phyloP scores from a whole-genome alignment of 495 filamentous ascomycete genomes.

The Trichoderma gamsii region DNA sequence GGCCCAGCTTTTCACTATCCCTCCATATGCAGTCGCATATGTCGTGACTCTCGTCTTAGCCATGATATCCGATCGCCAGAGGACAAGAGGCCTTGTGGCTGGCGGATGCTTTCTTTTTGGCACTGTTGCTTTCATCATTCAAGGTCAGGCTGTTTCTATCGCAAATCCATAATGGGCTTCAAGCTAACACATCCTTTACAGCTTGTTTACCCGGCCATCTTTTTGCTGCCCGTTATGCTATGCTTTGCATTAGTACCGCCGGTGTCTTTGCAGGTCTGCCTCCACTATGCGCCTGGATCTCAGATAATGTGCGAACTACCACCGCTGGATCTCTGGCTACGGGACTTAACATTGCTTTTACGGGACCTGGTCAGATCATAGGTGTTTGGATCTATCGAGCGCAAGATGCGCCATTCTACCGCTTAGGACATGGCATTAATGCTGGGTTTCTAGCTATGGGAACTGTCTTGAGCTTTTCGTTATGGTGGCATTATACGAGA shows the following conservation, averaged over 20 bases:
- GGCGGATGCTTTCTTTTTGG: conserved; percentile 11
- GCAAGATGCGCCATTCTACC: conserved; percentile 21
- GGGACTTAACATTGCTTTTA: conserved; percentile 49
- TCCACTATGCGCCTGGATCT: conserved; percentile 52
- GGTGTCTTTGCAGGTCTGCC: conserved; percentile 44
- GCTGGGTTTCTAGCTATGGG: conserved; percentile 24
- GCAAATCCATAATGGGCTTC: background rate
- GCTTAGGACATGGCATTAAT: conserved; percentile 20
- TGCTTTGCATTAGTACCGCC: conserved; percentile 48
- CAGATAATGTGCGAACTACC: conserved; percentile 47
- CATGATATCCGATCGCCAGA: conserved; percentile 6
- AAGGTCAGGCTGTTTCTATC: background rate
- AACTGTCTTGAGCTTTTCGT: conserved; percentile 21
- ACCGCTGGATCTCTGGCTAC: conserved; percentile 48
- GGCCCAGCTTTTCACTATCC: conserved; percentile 74
- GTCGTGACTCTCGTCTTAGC: conserved; percentile 48
- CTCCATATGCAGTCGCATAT: conserved; percentile 71
- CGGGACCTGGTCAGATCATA: conserved; percentile 51
- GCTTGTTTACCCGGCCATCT: conserved; percentile 1
- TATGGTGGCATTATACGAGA: background rate
- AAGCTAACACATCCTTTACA: background rate
- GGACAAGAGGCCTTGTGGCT: conserved; percentile 13
- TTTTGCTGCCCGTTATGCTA: conserved; percentile 42
- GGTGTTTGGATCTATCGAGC: conserved; percentile 51
- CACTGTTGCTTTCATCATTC: conserved; percentile 6